Evolutionary conservation across 1,284 basidiomycete species (phyloP), one percentile per base, ranked within the genome.

Genomic region (Tylopilus sp.): DNA sequence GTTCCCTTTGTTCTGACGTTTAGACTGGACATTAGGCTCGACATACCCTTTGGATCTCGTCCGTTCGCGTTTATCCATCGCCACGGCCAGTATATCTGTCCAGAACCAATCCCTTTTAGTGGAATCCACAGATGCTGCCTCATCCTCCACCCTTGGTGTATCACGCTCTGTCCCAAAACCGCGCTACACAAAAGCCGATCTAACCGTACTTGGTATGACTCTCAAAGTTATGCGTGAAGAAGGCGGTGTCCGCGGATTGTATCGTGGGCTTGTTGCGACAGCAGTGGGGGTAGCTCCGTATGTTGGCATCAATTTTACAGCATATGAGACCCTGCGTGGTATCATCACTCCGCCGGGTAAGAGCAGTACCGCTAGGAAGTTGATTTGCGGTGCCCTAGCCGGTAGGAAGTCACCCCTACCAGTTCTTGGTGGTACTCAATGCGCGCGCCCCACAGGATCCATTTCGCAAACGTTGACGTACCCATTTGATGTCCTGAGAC

Each of bases 21-120:
- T 39, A 49, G 37, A 42, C 38, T 33, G 30, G 41, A 45, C 47
- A 46, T 36, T 54, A 88, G 90, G 87, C 55, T 81, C 89, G 28
- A 97, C 94, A 63, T 97, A 97, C 70, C 94, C 94, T 4, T 72
- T 97, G 55, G 94, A 97, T 68, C 82, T 97, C 46, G 89, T 97
- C 19, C 82, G 94, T 44, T 90, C 92, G n/a, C 80, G 94, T 41
- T 75, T 97, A 56, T 94, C 91, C 25, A 96, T 97, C 60, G 92
- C 92, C 12, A 93, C 92, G 3, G 89, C 88, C 29, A 84, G 86
- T 42, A 77, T 87, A 64, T 72, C 76, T 33, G 37, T 66, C 25
- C 59, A 71, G 45, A 54, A 67, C 36, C 54, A 50, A 47, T 43
- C 63, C 28, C 44, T 60, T 41, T 44, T 63, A 10, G 18, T 59